Evolutionary conservation across 805 yeast genomes (phyloP).

Genomic region (Debaryomyces castellii): DNA sequence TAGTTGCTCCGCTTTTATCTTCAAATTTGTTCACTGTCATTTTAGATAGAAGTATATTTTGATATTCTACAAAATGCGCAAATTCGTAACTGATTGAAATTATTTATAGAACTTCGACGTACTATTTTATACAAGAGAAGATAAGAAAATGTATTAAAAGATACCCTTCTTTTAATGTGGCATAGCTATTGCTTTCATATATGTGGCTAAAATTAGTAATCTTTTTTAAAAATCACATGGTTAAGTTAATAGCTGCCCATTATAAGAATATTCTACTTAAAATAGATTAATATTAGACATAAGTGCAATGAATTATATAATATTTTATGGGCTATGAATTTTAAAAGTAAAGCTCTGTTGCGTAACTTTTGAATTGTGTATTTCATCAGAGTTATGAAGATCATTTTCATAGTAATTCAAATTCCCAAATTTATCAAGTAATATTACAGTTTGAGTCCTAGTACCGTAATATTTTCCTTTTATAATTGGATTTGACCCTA

Average conservation of each 20-base stretch:
- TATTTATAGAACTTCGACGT: no score
- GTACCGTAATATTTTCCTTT: conserved; percentile 76
- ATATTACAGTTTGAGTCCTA: conserved; percentile 76
- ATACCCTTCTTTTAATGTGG: no score
- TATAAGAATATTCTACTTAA: no score
- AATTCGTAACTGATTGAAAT: not conserved
- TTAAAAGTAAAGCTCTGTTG: not conserved
- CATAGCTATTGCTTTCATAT: no score
- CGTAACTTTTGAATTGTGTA: not conserved
- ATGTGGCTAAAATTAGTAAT: no score
- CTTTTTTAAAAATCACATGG: no score
- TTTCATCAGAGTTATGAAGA: conserved; percentile 48
- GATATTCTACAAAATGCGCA: not conserved
- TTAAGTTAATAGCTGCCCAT: no score
- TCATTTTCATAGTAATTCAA: conserved; percentile 64
- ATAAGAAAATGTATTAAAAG: no score
- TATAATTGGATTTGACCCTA: conserved; percentile 14
- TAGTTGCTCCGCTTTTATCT: not conserved
- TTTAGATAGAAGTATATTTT: not conserved
- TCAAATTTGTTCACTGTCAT: not conserved
- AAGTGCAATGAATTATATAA: not conserved
- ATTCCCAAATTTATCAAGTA: conserved; percentile 51
- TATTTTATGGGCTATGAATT: not conserved
- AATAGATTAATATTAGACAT: no score
- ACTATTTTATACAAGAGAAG: no score